Evolutionary conservation across 2,329 filamentous ascomycete genomes (phyloP), one percentile per base, ranked within the genome.

Genomic region (Fusarium paranaense): DNA sequence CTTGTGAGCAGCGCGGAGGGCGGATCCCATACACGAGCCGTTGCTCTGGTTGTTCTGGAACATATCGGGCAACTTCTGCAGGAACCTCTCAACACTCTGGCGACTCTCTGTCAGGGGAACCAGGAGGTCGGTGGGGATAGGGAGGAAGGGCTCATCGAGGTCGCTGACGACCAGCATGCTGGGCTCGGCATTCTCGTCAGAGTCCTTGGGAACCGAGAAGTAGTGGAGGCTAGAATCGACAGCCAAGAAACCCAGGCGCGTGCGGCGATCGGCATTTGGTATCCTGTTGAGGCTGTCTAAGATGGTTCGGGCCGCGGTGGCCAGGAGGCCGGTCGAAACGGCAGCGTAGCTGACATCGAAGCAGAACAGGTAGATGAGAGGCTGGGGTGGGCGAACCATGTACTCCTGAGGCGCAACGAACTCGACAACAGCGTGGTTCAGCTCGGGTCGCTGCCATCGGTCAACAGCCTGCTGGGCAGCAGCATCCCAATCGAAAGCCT

Each of bases 321-420:
- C 97, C 69, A 98, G 87, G 35, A 99, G 91, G 58, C 97, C 97
- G 73, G 92, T 97, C 18, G 95, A 95, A 18, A 98, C 94, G 35
- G 96, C 92, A 14, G 94, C 91, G 78, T 95, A 97, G 87, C 95
- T 98, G 73, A 98, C 95, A 78, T 98, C 96, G 80, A 98, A 94
- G 78, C 98, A 87, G 89, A 98, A 98, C 16, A 98, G 89, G 82
- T 98, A 98, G 42, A 98, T 96, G 42, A 98, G 88, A 42, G 97
- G 97, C 84, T 98, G 96, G 52, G 97, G 97, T 66, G 97, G 95
- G 70, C 97, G 93, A 38, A 99, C 97, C 97, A 99, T 99, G 85
- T 99, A 99, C 84, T 99, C 97, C 83, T 99, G 97, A 3, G 97
- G 97, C 14, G 97, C 97, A 76, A 99, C 94, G 81, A 98, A 99